Evolutionary conservation across 805 yeast species (phyloP), one percentile per base, ranked within the genome.

Genomic region (Metschnikowia lunata): DNA sequence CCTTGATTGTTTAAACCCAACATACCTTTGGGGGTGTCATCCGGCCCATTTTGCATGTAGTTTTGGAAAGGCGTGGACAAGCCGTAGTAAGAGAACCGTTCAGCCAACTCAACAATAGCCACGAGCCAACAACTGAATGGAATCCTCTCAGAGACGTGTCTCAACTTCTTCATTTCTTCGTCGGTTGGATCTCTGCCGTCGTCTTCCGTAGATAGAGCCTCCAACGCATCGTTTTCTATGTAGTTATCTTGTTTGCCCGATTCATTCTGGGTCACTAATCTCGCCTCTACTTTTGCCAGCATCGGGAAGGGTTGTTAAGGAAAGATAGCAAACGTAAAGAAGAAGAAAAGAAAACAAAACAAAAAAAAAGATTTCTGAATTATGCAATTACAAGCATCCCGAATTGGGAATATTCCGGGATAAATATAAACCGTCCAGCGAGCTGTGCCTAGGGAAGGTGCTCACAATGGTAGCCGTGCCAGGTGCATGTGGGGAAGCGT

Each of bases 71-170:
- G 84, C 46, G 86, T 85, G 38, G 82, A 75, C 48, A 84, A 68
- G 59, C 95, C 93, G 57, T 86, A 86, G 69, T 82, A 86, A 10
- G 91, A 76, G 61, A 86, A 85, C 53, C 95, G 77, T 64, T 86
- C 95, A 39, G 89, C 78, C 48, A 86, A 77, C 67, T 86, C 95
- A 34, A 85, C 86, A 36, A 85, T 46, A 11, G 83, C 83, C 36
- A 80, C 82, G 40, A 77, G 66, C 79, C 80, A 80, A 51, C 80
- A 78, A 14, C 80, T 62, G 32, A 66, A 34, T 18, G 85, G 84
- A 30, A 80, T 70, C 11, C 46, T 53, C 51, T 75, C 83, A 6
- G 79, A 57, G 15, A 80, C 77, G 50, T 74, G 79, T 50, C 77
- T 70, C 43, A 79, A 70, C 10, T 77, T 75, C 36, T 59, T 65